These are phyloP conservation scores for Ogataea pignaliae DNA, from an alignment of 805 yeast genomes.

Conservation along the genomic window DNA sequence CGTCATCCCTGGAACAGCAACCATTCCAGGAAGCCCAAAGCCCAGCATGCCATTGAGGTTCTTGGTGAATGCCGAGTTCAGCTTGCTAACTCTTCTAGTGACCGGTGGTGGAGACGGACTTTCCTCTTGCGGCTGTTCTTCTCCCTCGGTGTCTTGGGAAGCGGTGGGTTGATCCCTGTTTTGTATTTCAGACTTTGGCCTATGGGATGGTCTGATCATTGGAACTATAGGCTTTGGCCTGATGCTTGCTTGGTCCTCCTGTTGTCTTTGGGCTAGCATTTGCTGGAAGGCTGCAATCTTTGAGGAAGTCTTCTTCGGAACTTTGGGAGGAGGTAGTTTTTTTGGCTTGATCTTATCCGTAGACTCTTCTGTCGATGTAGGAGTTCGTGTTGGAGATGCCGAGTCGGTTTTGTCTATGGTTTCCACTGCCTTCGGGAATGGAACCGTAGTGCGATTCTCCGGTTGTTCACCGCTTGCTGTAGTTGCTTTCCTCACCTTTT, in stretches of 20 bases:
- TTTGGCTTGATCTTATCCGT: not conserved
- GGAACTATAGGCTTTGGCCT: constrained; percentile 21
- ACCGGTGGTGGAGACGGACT: not conserved
- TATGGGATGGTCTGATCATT: constrained; percentile 15
- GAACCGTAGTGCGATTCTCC: not conserved
- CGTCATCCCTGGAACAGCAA: constrained; percentile 46
- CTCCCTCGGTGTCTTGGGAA: not conserved
- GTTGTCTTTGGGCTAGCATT: constrained; percentile 55
- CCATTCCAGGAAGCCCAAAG: constrained; percentile 49
- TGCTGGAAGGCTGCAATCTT: constrained; percentile 80
- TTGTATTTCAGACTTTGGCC: constrained; percentile 15
- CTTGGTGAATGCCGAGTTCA: constrained; percentile 45
- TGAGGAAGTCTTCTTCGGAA: constrained; percentile 74
- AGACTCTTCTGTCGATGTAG: not conserved
- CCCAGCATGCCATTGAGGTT: constrained; percentile 56
- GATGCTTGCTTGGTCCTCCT: constrained; percentile 27
- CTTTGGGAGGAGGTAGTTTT: constrained; percentile 51
- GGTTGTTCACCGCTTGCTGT: not conserved
- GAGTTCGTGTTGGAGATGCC: not conserved
- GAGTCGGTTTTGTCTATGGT: no score
- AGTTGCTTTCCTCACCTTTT: constrained; percentile 5
- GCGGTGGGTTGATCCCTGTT: not conserved
- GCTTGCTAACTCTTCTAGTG: constrained; percentile 18
- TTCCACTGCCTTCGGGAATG: no score
- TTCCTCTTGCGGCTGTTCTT: not conserved